Evolutionary conservation across 352 stramenopile species (phyloP).

Genomic region (Phytopythium cucurbitacearum): DNA sequence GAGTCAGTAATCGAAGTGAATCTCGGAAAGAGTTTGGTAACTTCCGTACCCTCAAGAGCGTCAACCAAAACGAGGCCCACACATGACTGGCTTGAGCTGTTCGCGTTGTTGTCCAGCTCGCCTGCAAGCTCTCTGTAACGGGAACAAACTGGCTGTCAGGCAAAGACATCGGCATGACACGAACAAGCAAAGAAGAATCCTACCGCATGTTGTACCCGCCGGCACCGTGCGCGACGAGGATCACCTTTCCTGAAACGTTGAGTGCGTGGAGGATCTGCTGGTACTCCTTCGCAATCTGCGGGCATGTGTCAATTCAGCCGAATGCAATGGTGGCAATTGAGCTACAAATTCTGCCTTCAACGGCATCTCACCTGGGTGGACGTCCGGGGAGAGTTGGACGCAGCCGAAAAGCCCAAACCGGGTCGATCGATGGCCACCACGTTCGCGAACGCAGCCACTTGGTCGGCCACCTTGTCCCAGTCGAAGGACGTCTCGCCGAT

Average conservation of each 20-base stretch:
- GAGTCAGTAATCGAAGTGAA: background rate
- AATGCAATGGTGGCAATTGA: background rate
- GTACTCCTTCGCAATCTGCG: slow-evolving; percentile 63
- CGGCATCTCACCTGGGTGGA: slow-evolving; percentile 25
- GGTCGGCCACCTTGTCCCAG: slow-evolving; percentile 65
- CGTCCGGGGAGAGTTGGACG: slow-evolving; percentile 38
- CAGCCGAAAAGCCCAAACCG: slow-evolving; percentile 66
- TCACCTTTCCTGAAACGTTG: slow-evolving; percentile 45
- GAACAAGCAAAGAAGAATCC: background rate
- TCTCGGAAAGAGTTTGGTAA: background rate
- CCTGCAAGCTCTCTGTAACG: slow-evolving; percentile 31
- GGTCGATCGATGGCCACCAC: slow-evolving; percentile 69
- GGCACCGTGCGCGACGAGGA: slow-evolving; percentile 69
- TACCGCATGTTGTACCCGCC: slow-evolving; percentile 82
- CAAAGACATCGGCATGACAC: background rate
- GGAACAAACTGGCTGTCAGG: background rate
- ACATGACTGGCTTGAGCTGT: slow-evolving; percentile 21
- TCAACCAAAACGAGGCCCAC: slow-evolving; percentile 72
- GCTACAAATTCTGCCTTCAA: background rate
- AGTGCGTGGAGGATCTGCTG: slow-evolving; percentile 49
- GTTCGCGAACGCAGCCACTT: slow-evolving; percentile 44
- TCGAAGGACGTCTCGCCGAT: slow-evolving; percentile 84
- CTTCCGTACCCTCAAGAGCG: slow-evolving; percentile 38
- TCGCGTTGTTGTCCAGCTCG: slow-evolving; percentile 23
- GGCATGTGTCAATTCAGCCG: background rate